Base-by-base conservation (phyloP, 228 moss, liverwort and hornwort genomes). In the Sphagnum fallax region DNA sequence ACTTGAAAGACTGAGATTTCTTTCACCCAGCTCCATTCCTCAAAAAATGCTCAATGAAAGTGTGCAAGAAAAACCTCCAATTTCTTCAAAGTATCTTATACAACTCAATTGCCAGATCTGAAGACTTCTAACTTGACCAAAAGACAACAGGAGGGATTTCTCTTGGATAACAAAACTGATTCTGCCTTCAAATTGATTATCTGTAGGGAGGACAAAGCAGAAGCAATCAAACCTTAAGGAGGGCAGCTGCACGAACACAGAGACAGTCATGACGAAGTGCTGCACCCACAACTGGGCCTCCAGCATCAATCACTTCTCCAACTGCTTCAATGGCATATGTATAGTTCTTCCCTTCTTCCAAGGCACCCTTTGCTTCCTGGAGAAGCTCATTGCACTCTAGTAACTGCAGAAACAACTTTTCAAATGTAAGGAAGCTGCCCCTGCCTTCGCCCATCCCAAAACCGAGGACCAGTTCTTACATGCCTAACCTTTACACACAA, bases 231-330 rank as follows among this genome's bases (percentile, higher is more conserved):
- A 86, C 85, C 82, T 86, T 86, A 66, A 86, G 61, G 65, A 82
- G 79, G 55, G 85, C 82, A 47, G 85, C 67, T 60, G 85, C 85
- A 57, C 85, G 78, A 50, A 79, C 65, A 68, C 79, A 82, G 61
- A 86, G 79, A 70, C 85, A 86, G 72, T 86, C 82, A 74, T 86
- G 82, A 49, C 79, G 79, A 60, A 86, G 70, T 57, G 71, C 76
- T 70, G 49, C 64, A 60, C 82, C 85, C 71, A 86, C 65, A 10
- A 76, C 82, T 63, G 85, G 76, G 48, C 85, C 85, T 10, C 85
- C 82, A 67, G 79, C 82, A 75, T 86, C 85, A 74, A 86, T 72
- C 48, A 86, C 81, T 67, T 86, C 85, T 72, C 85, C 82, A 66
- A 71, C 76, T 48, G 85, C 75, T 67, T 86, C 85, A 62, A 86